A percentile compares a stretch with the other conserved stretches of the same genome.
These are phyloP conservation scores for Meredithiella fracta DNA, from an alignment of 2,329 filamentous ascomycete species.

Conservation along the genomic window DNA sequence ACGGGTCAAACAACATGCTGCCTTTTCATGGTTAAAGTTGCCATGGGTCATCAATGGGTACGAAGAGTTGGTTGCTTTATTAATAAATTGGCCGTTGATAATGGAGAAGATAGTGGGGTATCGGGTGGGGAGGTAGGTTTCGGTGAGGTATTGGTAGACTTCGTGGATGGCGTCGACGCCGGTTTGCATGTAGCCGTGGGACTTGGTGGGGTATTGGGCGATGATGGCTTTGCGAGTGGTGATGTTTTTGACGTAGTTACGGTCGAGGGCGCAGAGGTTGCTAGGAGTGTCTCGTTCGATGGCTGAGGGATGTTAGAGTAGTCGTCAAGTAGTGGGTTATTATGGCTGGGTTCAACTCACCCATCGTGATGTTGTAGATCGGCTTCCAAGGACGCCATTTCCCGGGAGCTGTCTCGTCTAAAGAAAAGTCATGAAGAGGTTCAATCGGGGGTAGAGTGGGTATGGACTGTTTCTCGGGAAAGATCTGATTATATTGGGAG, in stretches of 20 bases:
- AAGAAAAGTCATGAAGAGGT: slow-evolving; percentile 24
- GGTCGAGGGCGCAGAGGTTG: slow-evolving; percentile 36
- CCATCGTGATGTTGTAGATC: slow-evolving; percentile 39
- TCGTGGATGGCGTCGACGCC: slow-evolving; percentile 30
- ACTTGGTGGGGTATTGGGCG: slow-evolving; percentile 22
- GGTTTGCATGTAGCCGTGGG: slow-evolving; percentile 26
- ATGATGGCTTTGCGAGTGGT: slow-evolving; percentile 25
- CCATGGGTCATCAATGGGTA: slow-evolving; percentile 19
- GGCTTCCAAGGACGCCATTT: slow-evolving; percentile 34
- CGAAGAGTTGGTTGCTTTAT: slow-evolving; percentile 23
- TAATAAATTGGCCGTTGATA: slow-evolving; percentile 20
- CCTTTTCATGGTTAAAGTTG: slow-evolving; percentile 7
- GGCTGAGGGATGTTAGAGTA: slow-evolving; percentile 20
- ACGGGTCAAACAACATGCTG: slow-evolving; percentile 16
- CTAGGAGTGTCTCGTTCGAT: slow-evolving; percentile 28
- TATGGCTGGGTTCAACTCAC: slow-evolving; percentile 18
- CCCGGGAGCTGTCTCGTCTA: slow-evolving; percentile 23
- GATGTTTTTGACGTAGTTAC: slow-evolving; percentile 31
- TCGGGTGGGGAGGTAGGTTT: slow-evolving; percentile 30
- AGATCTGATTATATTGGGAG: background rate
- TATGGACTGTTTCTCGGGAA: slow-evolving; percentile 6
- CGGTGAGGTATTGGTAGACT: slow-evolving; percentile 31
- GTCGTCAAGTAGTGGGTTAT: background rate
- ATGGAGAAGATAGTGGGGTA: slow-evolving; percentile 31
- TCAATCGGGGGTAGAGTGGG: slow-evolving; percentile 11